Conservation (phyloP, 2,329 filamentous ascomycete species). For the Trichoderma lentiforme region DNA sequence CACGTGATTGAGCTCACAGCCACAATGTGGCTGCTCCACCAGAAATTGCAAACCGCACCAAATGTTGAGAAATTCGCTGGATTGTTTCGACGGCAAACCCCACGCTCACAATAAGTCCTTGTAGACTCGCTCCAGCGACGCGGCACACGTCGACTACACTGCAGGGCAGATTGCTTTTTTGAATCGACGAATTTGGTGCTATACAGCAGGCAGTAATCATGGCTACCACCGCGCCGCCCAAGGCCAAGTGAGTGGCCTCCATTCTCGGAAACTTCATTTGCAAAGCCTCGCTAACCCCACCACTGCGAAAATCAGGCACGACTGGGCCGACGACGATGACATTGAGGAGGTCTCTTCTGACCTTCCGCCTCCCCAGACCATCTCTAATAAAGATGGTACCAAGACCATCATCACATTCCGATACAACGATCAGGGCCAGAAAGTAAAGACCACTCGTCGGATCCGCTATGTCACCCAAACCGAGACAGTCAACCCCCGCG, state of each 20-base stretch:
- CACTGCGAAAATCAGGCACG: constrained; percentile 47
- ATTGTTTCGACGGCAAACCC: constrained; percentile 34
- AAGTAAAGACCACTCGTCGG: constrained; percentile 94
- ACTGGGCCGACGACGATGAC: constrained; percentile 97
- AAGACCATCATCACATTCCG: constrained; percentile 91
- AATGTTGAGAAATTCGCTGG: constrained; percentile 40
- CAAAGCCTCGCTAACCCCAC: constrained; percentile 36
- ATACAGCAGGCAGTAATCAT: constrained; percentile 29
- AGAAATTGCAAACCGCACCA: constrained; percentile 36
- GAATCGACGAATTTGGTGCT: neutral
- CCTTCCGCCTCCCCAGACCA: constrained; percentile 83
- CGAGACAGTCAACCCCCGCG: constrained; percentile 92
- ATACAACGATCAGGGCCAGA: constrained; percentile 89
- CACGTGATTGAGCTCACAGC: constrained; percentile 29
- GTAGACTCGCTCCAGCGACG: constrained; percentile 5
- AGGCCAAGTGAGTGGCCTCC: constrained; percentile 38
- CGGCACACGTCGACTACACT: neutral
- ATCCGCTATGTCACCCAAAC: constrained; percentile 90
- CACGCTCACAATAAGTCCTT: constrained; percentile 32
- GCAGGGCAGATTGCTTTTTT: neutral
- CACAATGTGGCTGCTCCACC: constrained; percentile 35
- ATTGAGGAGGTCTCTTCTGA: constrained; percentile 67
- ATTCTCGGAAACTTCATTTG: constrained; percentile 11
- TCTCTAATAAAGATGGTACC: constrained; percentile 96
- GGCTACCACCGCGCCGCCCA: constrained; percentile 38